Percentiles rank a stretch among this genome's conserved stretches.
Conservation (phyloP, 768 basidiomycete species). For the Pluteus cervinus region DNA sequence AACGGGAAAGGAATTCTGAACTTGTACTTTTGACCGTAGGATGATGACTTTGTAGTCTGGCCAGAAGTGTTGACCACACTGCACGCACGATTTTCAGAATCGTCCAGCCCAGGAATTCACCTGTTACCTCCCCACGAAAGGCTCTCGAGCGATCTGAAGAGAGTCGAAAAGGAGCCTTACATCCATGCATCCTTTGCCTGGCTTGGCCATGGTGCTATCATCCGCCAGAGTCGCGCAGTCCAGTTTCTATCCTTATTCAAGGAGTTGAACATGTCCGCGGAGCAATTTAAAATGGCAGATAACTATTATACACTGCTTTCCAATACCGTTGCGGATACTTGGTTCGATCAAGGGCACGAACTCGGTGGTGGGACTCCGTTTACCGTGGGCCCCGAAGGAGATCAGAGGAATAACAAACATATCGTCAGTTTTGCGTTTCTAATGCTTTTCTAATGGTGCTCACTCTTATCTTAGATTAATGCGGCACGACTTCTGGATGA, state of each 20-base stretch:
- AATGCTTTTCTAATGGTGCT: slow-evolving; percentile 3
- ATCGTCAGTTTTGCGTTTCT: slow-evolving; percentile 37
- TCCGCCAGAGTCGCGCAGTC: slow-evolving; percentile 34
- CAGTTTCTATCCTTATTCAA: slow-evolving; percentile 45
- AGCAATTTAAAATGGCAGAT: slow-evolving; percentile 60
- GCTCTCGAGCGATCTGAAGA: slow-evolving; percentile 46
- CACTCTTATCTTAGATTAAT: slow-evolving; percentile 25
- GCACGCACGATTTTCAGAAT: slow-evolving; percentile 30
- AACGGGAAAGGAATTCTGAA: slow-evolving; percentile 3
- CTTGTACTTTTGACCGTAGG: slow-evolving; percentile 33
- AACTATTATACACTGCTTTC: slow-evolving; percentile 60
- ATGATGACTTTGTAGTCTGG: slow-evolving; percentile 61
- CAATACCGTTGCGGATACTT: slow-evolving; percentile 51
- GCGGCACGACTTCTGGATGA: slow-evolving; percentile 44
- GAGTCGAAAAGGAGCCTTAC: slow-evolving; percentile 25
- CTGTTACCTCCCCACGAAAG: slow-evolving; percentile 59
- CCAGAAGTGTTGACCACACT: slow-evolving; percentile 52
- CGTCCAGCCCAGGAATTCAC: slow-evolving; percentile 30
- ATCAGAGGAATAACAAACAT: slow-evolving; percentile 49
- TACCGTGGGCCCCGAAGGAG: slow-evolving; percentile 52
- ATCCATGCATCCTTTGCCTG: slow-evolving; percentile 58
- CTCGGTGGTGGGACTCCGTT: slow-evolving; percentile 58
- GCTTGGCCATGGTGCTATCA: slow-evolving; percentile 59
- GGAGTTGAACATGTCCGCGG: slow-evolving; percentile 35
- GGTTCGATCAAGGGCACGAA: slow-evolving; percentile 60